Conservation (phyloP, 805 yeast species). For the Yarrowia sp. region DNA sequence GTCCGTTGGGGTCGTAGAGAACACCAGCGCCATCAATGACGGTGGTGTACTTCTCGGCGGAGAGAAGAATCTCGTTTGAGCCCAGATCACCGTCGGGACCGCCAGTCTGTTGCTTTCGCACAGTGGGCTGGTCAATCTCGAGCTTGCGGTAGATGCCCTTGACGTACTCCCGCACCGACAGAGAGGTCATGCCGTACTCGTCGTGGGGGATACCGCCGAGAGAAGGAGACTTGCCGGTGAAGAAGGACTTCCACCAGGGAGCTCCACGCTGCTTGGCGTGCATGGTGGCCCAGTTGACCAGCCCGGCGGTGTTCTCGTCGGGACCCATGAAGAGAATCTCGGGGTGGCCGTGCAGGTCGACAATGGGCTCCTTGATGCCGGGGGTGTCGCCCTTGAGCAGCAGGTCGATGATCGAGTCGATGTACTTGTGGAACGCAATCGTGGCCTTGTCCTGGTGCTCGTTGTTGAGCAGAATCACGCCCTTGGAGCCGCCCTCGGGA, state of each 20-base stretch:
- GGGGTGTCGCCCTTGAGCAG: conserved; percentile 68
- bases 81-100: conserved; percentile 99
- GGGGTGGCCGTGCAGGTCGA: conserved; percentile 76
- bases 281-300: conserved; percentile 95
- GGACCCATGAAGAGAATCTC: conserved; percentile 97
- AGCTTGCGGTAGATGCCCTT: conserved; percentile 81
- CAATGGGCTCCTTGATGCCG: conserved; percentile 76
- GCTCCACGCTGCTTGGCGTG: conserved; percentile 93
- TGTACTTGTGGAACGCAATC: conserved; percentile 86
- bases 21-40: conserved; percentile 96
- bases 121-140: conserved; percentile 53
- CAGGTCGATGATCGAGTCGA: conserved; percentile 85
- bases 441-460: conserved; percentile 79
- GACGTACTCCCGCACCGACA: conserved; percentile 89
- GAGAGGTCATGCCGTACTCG: conserved; percentile 95
- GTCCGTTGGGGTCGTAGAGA: conserved; percentile 84
- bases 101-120: conserved; percentile 91
- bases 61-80: conserved; percentile 86
- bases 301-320: conserved; percentile 97
- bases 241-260: conserved; percentile 97
- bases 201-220: conserved; percentile 99
- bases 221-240: conserved; percentile 89
- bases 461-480: conserved; percentile 74
- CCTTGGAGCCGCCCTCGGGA: conserved; percentile 98
- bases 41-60: conserved; percentile 82